Percentiles rank a stretch among this genome's conserved stretches.
Evolutionary conservation across 495 filamentous ascomycete genomes (phyloP).

Genomic region (Podospora sp.): DNA sequence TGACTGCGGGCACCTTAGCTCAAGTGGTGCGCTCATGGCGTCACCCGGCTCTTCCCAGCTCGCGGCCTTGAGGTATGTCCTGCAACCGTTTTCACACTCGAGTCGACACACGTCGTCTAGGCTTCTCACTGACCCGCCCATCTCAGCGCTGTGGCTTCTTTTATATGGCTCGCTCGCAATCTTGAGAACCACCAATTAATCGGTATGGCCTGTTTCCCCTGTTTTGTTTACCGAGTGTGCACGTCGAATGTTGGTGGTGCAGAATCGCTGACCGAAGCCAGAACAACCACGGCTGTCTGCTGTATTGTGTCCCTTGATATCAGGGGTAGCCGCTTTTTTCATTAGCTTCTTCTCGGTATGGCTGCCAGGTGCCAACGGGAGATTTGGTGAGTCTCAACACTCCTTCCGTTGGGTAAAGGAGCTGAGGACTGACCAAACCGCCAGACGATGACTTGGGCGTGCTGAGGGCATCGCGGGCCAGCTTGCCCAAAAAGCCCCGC

Average conservation of each 20-base stretch:
- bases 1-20: not conserved
- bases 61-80: not conserved
- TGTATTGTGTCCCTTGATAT: conserved; percentile 37
- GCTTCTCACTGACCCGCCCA: not conserved
- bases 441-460: conserved; percentile 43
- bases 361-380: conserved; percentile 49
- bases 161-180: conserved; percentile 47
- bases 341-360: conserved; percentile 45
- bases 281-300: conserved; percentile 50
- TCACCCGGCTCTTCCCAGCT: not conserved
- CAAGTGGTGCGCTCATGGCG: not conserved
- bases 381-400: conserved; percentile 41
- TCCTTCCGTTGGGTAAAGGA: not conserved
- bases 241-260: not conserved
- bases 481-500: conserved; percentile 46
- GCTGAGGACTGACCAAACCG: not conserved
- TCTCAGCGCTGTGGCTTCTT: conserved; percentile 46
- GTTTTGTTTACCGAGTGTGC: not conserved
- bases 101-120: not conserved
- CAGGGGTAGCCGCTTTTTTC: conserved; percentile 40
- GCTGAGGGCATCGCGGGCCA: conserved; percentile 33
- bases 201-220: conserved; percentile 28
- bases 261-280: conserved; percentile 23
- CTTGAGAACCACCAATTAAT: conserved; percentile 51
- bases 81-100: not conserved